These are phyloP conservation scores for Kokia cookei DNA, from an alignment of 441 rosid genomes.

Conservation along the genomic window DNA sequence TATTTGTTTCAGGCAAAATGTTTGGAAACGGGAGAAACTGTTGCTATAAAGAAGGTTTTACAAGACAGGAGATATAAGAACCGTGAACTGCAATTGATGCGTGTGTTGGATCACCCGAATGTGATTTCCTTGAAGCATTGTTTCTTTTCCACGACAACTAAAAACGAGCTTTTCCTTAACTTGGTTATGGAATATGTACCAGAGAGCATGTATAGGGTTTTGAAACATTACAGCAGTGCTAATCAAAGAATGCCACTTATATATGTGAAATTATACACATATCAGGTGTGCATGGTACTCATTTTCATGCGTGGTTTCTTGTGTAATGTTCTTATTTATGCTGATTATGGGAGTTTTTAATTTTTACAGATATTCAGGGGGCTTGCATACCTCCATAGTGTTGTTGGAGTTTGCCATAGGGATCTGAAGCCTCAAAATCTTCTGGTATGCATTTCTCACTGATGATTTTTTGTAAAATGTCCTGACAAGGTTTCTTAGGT, in stretches of 20 bases:
- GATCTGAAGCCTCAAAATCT: conserved; percentile 98
- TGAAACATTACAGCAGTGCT: conserved; percentile 76
- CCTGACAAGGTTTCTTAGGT: conserved; percentile 5
- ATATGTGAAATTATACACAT: conserved; percentile 80
- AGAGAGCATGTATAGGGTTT: conserved; percentile 81
- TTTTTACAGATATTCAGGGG: conserved; percentile 75
- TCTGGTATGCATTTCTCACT: conserved; percentile 45
- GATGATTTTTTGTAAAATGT: background rate
- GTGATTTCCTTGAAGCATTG: conserved; percentile 90
- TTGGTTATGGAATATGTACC: conserved; percentile 98
- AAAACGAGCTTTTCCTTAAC: conserved; percentile 88
- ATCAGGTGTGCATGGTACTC: conserved; percentile 52
- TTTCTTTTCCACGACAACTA: conserved; percentile 90
- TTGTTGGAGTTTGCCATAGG: conserved; percentile 90
- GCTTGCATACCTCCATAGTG: conserved; percentile 87
- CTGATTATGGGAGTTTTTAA: conserved; percentile 2
- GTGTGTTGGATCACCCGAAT: conserved; percentile 92
- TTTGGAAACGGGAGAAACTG: conserved; percentile 92
- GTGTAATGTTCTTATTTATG: background rate
- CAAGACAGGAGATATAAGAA: conserved; percentile 95
- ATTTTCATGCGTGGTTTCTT: background rate
- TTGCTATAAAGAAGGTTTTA: conserved; percentile 92
- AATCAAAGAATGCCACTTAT: conserved; percentile 89
- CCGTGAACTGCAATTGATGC: conserved; percentile 90
- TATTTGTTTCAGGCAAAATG: conserved; percentile 57